Conservation (phyloP, 148 eudicot genomes). For the Amaranthus palmeri region DNA sequence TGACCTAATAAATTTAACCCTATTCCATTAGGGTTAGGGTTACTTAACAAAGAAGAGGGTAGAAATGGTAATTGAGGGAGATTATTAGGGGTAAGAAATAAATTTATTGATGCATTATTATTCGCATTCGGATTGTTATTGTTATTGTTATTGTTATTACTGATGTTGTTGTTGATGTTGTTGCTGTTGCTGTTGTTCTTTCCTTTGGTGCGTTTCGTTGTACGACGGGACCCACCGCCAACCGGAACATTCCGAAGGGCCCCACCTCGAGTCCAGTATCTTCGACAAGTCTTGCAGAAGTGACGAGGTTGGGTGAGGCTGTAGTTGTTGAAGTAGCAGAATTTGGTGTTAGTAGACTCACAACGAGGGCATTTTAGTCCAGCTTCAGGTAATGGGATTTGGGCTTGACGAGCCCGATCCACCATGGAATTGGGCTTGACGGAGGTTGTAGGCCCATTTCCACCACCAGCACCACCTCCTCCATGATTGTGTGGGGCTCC, state of each 20-base stretch:
- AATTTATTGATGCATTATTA: constrained; percentile 11
- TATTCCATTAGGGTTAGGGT: constrained; percentile 19
- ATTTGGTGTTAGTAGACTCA: constrained; percentile 20
- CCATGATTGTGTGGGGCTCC: constrained; percentile 2
- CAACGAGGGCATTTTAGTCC: constrained; percentile 26
- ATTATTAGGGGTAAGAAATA: constrained; percentile 16
- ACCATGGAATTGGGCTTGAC: constrained; percentile 26
- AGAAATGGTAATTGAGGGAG: constrained; percentile 19
- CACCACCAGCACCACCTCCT: constrained; percentile 8
- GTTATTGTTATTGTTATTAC: background rate
- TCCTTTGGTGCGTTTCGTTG: constrained; percentile 17
- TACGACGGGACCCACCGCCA: constrained; percentile 21
- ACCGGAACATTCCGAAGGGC: constrained; percentile 24
- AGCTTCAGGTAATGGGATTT: constrained; percentile 21
- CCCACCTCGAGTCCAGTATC: constrained; percentile 25
- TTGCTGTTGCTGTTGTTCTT: background rate
- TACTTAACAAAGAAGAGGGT: constrained; percentile 16
- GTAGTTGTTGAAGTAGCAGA: constrained; percentile 26
- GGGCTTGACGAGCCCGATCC: constrained; percentile 27
- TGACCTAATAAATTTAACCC: constrained; percentile 16
- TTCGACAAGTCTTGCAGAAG: constrained; percentile 22
- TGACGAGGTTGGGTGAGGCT: constrained; percentile 21
- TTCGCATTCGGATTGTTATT: background rate
- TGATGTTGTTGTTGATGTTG: background rate
- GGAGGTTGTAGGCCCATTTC: background rate